Evolutionary conservation across 192 early-diverging fungal genomes (phyloP), one percentile per base, ranked within the genome.

Genomic region (Coemansia sp.): DNA sequence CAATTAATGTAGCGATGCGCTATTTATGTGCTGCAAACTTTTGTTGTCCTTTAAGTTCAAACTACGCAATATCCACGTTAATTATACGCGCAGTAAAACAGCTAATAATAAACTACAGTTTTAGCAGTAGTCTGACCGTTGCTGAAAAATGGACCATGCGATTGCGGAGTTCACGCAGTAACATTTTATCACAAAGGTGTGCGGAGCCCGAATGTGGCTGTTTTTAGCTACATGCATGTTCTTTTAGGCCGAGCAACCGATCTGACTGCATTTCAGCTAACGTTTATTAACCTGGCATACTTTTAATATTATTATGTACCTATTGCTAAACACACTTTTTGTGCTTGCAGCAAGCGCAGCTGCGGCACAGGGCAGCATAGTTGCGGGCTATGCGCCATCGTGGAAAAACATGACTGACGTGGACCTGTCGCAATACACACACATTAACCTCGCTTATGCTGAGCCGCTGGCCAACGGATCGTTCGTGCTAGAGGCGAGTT

Each of bases 391-490:
- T 21, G 74, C 69, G n/a, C 74, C 74, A 0, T 65, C 51, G 3
- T 77, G 74, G 74, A 77, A 77, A 52, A 58, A 69, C 36, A 54
- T 78, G 23, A 23, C 49, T 14, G 37, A 26, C 15, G 60, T 68
- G 3, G 70, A 78, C 22, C 40, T 72, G 50, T 55, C 70, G 8
- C 84, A 75, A 51, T 72, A 80, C 26, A 87, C 86, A 6, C 88
- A 89, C 65, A 71, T 87, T 57, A 83, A 85, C 50, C 82, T 87
- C n/a, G 82, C 88, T 0, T 89, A 86, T 63, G 86, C 69, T 14
- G 67, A 68, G 51, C 78, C 73, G 6, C 58, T 46, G 42, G 34
- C 66, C 21, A 69, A 80, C 54, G 66, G 72, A 19, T 62, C 66
- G 6, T 59, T 83, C 34, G 22, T 10, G 7, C 60, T 76, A 4